Conservation (phyloP, 768 basidiomycete species). For the Leccinum pellstonianum region DNA sequence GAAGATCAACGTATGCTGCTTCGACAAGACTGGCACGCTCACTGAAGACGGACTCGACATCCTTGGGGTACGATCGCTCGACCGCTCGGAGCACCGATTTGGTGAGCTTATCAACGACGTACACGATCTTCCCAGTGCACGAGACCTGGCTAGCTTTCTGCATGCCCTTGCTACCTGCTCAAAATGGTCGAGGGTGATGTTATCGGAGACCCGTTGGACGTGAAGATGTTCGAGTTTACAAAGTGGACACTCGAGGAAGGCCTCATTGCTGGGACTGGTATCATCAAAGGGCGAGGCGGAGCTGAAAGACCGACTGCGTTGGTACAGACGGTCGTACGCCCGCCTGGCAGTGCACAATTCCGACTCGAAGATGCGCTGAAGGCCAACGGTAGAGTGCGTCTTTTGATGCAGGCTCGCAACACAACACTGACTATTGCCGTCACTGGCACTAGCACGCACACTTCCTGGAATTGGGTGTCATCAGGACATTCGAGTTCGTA, state of each 20-base stretch:
- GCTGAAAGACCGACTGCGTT: conserved; percentile 76
- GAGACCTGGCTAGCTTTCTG: conserved; percentile 78
- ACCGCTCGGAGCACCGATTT: conserved; percentile 73
- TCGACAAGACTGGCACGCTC: conserved; percentile 98
- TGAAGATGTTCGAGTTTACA: conserved; percentile 98
- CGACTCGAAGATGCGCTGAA: conserved; percentile 91
- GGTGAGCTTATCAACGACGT: conserved; percentile 88
- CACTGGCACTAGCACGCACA: conserved; percentile 82
- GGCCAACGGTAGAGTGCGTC: conserved; percentile 69
- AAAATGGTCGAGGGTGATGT: conserved; percentile 84
- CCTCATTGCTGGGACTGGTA: conserved; percentile 61
- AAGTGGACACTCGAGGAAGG: conserved; percentile 97
- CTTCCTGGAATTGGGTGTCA: conserved; percentile 95
- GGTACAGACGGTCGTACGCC: conserved; percentile 94
- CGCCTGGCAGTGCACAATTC: conserved; percentile 90
- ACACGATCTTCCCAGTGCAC: conserved; percentile 73
- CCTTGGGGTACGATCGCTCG: conserved; percentile 88
- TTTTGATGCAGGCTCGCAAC: background rate
- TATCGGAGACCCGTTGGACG: conserved; percentile 95
- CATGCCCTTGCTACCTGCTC: conserved; percentile 91
- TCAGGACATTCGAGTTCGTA: conserved; percentile 95
- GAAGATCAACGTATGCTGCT: conserved; percentile 95
- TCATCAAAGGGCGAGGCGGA: conserved; percentile 63
- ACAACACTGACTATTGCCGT: conserved; percentile 1
- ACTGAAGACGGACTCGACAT: conserved; percentile 98